Conservation (phyloP, 106 monocot species). For the Apostasia ramifera region DNA sequence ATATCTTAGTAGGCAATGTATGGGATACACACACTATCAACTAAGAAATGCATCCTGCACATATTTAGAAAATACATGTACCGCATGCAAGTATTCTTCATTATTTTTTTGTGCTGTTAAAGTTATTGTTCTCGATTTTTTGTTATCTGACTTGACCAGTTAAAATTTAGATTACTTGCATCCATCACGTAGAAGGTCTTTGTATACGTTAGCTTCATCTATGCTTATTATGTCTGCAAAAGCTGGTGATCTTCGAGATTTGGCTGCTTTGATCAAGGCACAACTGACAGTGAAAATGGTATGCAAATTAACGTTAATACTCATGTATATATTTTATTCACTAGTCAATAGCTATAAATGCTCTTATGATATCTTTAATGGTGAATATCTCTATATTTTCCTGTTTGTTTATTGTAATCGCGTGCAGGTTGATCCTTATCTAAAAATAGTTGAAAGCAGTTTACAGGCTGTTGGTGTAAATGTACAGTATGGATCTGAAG, state of each 20-base stretch:
- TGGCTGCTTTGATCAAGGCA: slow-evolving; percentile 48
- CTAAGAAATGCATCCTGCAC: too few relatives aligned
- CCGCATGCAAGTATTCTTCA: too few relatives aligned
- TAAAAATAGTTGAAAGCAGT: slow-evolving; percentile 37
- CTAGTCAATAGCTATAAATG: neutral
- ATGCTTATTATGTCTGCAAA: slow-evolving; percentile 82
- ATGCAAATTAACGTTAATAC: slow-evolving; percentile 1
- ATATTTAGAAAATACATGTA: too few relatives aligned
- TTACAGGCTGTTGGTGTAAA: slow-evolving; percentile 20
- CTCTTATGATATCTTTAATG: neutral
- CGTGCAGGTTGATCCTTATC: slow-evolving; percentile 70
- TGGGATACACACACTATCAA: too few relatives aligned
- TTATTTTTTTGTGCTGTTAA: too few relatives aligned
- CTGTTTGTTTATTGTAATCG: neutral
- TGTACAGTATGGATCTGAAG: slow-evolving; percentile 56
- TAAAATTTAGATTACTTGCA: slow-evolving; percentile 60
- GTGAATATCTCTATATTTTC: neutral
- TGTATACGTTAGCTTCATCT: slow-evolving; percentile 62
- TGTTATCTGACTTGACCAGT: slow-evolving; percentile 4
- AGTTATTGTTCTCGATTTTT: too few relatives aligned
- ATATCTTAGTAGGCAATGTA: too few relatives aligned
- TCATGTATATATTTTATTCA: neutral
- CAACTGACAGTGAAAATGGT: slow-evolving; percentile 46
- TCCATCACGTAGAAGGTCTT: slow-evolving; percentile 66
- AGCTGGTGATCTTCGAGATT: slow-evolving; percentile 33